These are phyloP conservation scores for Pseudocercospora eumusae DNA, from an alignment of 2,329 filamentous ascomycete genomes.

Conservation along the genomic window DNA sequence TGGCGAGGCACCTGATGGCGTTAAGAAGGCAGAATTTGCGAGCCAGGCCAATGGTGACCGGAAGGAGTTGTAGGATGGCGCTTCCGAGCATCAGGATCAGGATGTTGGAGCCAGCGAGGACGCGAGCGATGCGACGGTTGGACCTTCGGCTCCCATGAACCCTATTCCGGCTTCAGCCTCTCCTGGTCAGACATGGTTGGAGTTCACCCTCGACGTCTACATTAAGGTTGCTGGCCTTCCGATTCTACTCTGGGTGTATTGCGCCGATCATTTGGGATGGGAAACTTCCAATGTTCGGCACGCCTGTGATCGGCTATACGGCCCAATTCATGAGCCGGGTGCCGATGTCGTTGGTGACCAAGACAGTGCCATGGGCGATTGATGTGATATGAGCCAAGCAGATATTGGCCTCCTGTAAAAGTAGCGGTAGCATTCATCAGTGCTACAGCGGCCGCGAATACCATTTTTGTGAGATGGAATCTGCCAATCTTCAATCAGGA, in stretches of 20 bases:
- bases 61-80: constrained; percentile 18
- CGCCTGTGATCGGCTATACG: not conserved
- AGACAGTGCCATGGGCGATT: not conserved
- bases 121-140: not conserved
- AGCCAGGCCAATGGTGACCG: constrained; percentile 11
- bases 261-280: not conserved
- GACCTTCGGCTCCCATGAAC: not conserved
- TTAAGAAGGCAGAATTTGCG: not conserved
- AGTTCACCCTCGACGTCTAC: not conserved
- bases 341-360: not conserved
- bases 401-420: not conserved
- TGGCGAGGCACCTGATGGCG: constrained; percentile 13
- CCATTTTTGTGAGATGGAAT: no score
- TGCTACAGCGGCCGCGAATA: not conserved
- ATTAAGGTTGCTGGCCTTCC: not conserved
- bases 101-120: not conserved
- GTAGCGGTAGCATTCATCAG: not conserved
- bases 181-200: not conserved
- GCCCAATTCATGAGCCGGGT: not conserved
- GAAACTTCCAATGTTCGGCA: not conserved
- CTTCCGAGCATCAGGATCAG: not conserved
- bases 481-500: no score
- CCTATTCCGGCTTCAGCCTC: not conserved
- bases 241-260: not conserved
- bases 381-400: not conserved